These are phyloP conservation scores for Fusarium circinatum DNA, from an alignment of 2,329 filamentous ascomycete species.

Conservation along the genomic window DNA sequence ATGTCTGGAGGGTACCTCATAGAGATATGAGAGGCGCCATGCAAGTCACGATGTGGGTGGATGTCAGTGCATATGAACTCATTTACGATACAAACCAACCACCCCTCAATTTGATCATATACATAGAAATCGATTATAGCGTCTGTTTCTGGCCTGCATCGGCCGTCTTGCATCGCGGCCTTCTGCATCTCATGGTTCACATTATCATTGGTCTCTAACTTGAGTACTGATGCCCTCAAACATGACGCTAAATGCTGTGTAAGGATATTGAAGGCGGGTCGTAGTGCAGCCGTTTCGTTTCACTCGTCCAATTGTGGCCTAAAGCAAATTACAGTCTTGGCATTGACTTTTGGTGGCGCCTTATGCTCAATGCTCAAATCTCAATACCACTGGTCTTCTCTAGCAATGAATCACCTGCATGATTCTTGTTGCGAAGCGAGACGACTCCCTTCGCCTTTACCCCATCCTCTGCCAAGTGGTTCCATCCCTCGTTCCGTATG, in stretches of 20 bases:
- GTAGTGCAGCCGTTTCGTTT: conserved; percentile 42
- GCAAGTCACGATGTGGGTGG: conserved; percentile 26
- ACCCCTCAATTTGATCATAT: not conserved
- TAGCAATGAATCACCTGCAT: conserved; percentile 1
- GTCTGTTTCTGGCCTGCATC: conserved; percentile 14
- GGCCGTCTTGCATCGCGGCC: conserved; percentile 10
- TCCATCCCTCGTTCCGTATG: not conserved
- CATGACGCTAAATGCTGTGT: conserved; percentile 11
- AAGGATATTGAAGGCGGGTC: conserved; percentile 25
- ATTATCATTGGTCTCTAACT: not conserved
- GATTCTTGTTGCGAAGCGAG: not conserved
- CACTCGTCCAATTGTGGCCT: conserved; percentile 33
- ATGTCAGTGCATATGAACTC: conserved; percentile 48
- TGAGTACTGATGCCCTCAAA: not conserved
- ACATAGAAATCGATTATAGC: not conserved
- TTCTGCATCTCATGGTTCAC: conserved; percentile 5
- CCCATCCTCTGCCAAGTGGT: not conserved
- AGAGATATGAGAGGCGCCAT: not conserved
- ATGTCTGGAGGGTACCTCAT: conserved; percentile 1
- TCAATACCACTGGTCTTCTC: conserved; percentile 4
- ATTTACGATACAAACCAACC: not conserved
- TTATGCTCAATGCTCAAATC: conserved; percentile 24
- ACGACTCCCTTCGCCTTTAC: conserved; percentile 1
- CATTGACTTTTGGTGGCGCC: conserved; percentile 20
- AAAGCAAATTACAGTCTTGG: conserved; percentile 40